Conservation (phyloP, 495 filamentous ascomycete genomes). For the Aspergillus panamensis region DNA sequence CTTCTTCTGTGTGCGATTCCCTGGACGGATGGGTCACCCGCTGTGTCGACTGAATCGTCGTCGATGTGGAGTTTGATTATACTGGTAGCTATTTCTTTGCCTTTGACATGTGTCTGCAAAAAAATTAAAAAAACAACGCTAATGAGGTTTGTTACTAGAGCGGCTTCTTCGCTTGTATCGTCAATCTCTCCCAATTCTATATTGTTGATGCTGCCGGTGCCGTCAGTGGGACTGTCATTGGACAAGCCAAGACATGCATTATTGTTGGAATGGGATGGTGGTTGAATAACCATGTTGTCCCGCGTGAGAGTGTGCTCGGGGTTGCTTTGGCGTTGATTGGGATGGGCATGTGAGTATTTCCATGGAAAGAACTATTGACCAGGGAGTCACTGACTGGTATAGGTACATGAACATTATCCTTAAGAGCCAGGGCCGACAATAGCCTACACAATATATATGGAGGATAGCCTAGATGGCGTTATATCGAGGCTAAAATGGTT, state of each 20-base stretch:
- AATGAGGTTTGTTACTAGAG: slow-evolving; percentile 13
- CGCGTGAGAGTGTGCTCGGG: slow-evolving; percentile 28
- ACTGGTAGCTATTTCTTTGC: slow-evolving; percentile 20
- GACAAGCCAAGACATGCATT: slow-evolving; percentile 51
- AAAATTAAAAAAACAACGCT: neutral
- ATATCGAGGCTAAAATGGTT: neutral
- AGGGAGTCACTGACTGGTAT: slow-evolving; percentile 19
- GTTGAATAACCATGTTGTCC: slow-evolving; percentile 23
- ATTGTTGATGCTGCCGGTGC: slow-evolving; percentile 68
- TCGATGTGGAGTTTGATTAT: slow-evolving; percentile 40
- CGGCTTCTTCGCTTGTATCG: slow-evolving; percentile 60
- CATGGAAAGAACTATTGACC: neutral
- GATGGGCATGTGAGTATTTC: slow-evolving; percentile 28
- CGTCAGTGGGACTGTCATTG: slow-evolving; percentile 68
- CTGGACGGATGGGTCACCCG: slow-evolving; percentile 60
- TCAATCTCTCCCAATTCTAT: slow-evolving; percentile 73
- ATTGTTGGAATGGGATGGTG: slow-evolving; percentile 42
- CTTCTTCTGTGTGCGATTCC: slow-evolving; percentile 64
- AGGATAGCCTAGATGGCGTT: neutral
- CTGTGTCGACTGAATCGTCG: slow-evolving; percentile 40
- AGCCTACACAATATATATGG: neutral
- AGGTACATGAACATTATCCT: slow-evolving; percentile 1
- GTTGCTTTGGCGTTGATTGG: slow-evolving; percentile 26
- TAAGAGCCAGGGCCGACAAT: neutral
- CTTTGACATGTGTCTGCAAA: neutral